A percentile compares a stretch with the other conserved stretches of the same genome.
phyloP scores from a whole-genome alignment of 352 stramenopile species.

The Plasmopara viticola region DNA sequence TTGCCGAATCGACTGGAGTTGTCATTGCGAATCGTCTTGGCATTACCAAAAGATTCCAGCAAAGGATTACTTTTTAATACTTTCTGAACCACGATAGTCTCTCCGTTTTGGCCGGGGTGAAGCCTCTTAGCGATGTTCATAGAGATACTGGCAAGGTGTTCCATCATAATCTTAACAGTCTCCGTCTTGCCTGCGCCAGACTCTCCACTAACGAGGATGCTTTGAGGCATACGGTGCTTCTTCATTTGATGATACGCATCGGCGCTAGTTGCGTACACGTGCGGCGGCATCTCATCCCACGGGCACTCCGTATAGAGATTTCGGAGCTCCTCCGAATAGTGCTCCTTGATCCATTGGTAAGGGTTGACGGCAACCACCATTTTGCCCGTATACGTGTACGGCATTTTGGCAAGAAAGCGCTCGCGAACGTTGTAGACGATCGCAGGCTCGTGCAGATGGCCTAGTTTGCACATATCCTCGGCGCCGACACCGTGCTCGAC shows the following conservation, averaged over 20 bases:
- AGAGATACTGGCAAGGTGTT: conserved; percentile 88
- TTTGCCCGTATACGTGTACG: conserved; percentile 96
- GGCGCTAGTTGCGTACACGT: conserved; percentile 87
- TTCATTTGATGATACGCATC: conserved; percentile 83
- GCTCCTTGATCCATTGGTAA: conserved; percentile 86
- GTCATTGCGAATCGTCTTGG: conserved; percentile 91
- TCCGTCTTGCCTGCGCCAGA: conserved; percentile 92
- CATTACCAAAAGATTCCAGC: conserved; percentile 88
- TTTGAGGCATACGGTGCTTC: conserved; percentile 57
- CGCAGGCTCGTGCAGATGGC: conserved; percentile 86
- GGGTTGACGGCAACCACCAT: conserved; percentile 97
- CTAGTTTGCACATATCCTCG: conserved; percentile 82
- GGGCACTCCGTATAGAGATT: conserved; percentile 60
- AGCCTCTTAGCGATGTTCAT: conserved; percentile 51
- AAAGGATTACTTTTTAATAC: conserved; percentile 88
- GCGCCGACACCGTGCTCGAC: conserved; percentile 38
- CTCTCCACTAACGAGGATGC: conserved; percentile 92
- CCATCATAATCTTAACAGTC: conserved; percentile 96
- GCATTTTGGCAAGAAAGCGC: conserved; percentile 78
- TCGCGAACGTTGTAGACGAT: conserved; percentile 90
- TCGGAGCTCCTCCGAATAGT: conserved; percentile 79
- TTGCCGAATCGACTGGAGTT: conserved; percentile 95
- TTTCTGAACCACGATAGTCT: conserved; percentile 77
- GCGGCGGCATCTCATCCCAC: conserved; percentile 72
- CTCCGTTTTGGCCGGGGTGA: conserved; percentile 56